These are phyloP conservation scores for Bacidia rubella DNA, from an alignment of 495 filamentous ascomycete genomes.

Conservation along the genomic window DNA sequence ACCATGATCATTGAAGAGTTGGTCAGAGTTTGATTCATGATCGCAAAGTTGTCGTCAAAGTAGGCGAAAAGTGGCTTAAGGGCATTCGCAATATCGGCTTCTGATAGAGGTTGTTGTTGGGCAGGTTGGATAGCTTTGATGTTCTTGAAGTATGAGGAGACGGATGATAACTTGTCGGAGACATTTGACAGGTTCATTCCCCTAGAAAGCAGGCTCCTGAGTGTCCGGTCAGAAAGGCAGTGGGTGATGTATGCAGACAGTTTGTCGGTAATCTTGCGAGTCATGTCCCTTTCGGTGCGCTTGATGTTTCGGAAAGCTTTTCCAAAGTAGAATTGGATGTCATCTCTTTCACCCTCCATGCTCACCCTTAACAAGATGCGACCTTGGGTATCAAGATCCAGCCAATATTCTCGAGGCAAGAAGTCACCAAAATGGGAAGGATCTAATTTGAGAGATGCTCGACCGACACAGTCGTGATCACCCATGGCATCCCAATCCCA, in stretches of 20 bases:
- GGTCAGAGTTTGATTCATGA: slow-evolving; percentile 93
- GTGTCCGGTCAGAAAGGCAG: slow-evolving; percentile 67
- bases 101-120: slow-evolving; percentile 40
- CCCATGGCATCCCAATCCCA: slow-evolving; percentile 98
- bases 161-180: slow-evolving; percentile 50
- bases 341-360: slow-evolving; percentile 97
- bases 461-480: slow-evolving; percentile 93
- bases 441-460: slow-evolving; percentile 89
- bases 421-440: slow-evolving; percentile 93
- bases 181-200: slow-evolving; percentile 55
- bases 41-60: slow-evolving; percentile 97
- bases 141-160: slow-evolving; percentile 66
- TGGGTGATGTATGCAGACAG: slow-evolving; percentile 90
- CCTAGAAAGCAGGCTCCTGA: slow-evolving; percentile 57
- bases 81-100: slow-evolving; percentile 63
- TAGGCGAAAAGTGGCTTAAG: slow-evolving; percentile 86
- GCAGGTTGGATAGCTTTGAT: slow-evolving; percentile 41
- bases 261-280: slow-evolving; percentile 95
- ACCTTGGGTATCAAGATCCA: slow-evolving; percentile 93
- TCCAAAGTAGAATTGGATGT: slow-evolving; percentile 97
- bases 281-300: slow-evolving; percentile 94
- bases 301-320: slow-evolving; percentile 93
- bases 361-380: slow-evolving; percentile 78
- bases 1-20: slow-evolving; percentile 88
- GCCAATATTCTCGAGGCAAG: slow-evolving; percentile 88